These are phyloP conservation scores for Candida palmyrensis DNA, from an alignment of 805 yeast species.

Conservation along the genomic window DNA sequence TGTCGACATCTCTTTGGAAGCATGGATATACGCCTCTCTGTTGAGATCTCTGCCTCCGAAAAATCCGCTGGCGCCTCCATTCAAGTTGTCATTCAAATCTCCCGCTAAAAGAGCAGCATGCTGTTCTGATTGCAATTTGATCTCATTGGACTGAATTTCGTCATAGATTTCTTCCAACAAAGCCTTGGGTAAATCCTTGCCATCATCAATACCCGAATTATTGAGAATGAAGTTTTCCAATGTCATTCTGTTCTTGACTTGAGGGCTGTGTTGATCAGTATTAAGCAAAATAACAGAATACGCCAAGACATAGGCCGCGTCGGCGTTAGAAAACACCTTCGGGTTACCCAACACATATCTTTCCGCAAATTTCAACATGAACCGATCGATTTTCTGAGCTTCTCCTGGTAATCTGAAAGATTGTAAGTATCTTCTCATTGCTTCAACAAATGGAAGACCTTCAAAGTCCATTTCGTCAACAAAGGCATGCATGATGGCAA, in stretches of 20 bases:
- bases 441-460: conserved; percentile 68
- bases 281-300: conserved; percentile 90
- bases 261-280: conserved; percentile 89
- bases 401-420: conserved; percentile 95
- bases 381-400: conserved; percentile 95
- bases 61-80: conserved; percentile 44
- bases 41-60: conserved; percentile 66
- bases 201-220: conserved; percentile 90
- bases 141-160: conserved; percentile 81
- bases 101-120: conserved; percentile 83
- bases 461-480: conserved; percentile 83
- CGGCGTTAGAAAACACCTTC: conserved; percentile 82
- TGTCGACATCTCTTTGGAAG: conserved; percentile 84
- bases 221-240: conserved; percentile 80
- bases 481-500: conserved; percentile 87
- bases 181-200: conserved; percentile 74
- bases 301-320: conserved; percentile 86
- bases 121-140: conserved; percentile 88
- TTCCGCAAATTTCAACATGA: conserved; percentile 95
- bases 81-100: conserved; percentile 29
- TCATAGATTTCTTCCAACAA: conserved; percentile 62
- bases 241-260: conserved; percentile 83
- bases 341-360: conserved; percentile 88
- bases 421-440: conserved; percentile 80
- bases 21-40: conserved; percentile 85